Base-by-base conservation (phyloP, 192 early-diverging fungal species). In the Backusella mclennaniae region DNA sequence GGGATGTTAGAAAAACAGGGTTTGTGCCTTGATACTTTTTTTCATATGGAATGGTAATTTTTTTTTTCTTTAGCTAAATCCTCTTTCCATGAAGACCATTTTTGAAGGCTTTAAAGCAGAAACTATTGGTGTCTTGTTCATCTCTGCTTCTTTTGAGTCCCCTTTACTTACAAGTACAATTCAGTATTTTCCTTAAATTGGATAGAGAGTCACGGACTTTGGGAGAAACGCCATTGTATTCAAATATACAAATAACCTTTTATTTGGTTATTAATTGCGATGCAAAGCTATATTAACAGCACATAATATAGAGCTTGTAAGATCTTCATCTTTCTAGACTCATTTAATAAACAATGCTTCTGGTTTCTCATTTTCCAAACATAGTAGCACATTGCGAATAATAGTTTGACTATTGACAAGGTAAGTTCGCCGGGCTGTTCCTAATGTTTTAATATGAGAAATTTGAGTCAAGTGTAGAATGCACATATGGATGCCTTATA, bases 241-340 rank as follows among this genome's bases (percentile, higher is more conserved):
- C n/a, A 53, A 53, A 53, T 53, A 23, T 53, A n/a, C 19, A 53
- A n/a, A 21, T 4, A 7, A 53, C 6, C 19, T 7, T 53, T 21
- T 53, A 53, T n/a, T 53, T 53, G 19, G 7, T 56, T 26, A 23
- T 56, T 56, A 21, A 56, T 21, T 23, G 7, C 26, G 53, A 21
- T 63, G 53, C 31, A 78, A 67, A 6, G 63, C 66, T 11, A 74
- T 68, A 38, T 90, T 88, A 11, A 93, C 79, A 29, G 87, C 77
- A 12, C 86, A 84, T 29, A 93, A 79, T 15, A 88, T 77, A n/a
- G 83, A 76, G 7, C 87, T 89, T 0, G 92, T 90, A 36, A 93
- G 81, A 66, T 88, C 89, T 38, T 93, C 90, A 68, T 93, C 92
- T 26, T 85, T 80, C 78, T 87, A 92, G 17, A 88, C 80, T 90